Conservation (phyloP, 371 early-diverging fungal species). For the Nematocida parisii region DNA sequence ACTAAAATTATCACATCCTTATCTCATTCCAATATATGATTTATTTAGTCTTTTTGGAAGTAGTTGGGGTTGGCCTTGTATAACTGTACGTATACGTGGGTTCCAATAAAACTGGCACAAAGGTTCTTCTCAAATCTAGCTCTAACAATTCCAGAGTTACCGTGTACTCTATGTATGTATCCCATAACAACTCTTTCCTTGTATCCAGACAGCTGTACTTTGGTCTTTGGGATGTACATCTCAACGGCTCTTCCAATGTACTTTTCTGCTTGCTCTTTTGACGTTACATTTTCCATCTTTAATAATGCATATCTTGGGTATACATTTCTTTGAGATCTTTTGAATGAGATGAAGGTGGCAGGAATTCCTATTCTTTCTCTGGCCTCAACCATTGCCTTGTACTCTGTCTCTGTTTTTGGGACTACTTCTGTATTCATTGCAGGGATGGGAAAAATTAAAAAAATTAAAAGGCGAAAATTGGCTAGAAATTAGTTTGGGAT, state of each 20-base stretch:
- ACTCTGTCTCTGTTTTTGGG: constrained; percentile 56
- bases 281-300: constrained; percentile 62
- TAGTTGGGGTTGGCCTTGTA: constrained; percentile 65
- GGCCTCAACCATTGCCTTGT: constrained; percentile 33
- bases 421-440: constrained; percentile 53
- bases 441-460: constrained; percentile 51
- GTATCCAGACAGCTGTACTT: constrained; percentile 52
- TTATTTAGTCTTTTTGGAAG: constrained; percentile 61
- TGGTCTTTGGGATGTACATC: constrained; percentile 59
- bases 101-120: constrained; percentile 61
- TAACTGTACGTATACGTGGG: constrained; percentile 66
- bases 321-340: constrained; percentile 64
- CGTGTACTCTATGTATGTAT: constrained; percentile 62
- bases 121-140: constrained; percentile 69
- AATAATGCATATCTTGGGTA: constrained; percentile 65
- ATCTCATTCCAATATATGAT: constrained; percentile 7
- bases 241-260: constrained; percentile 68
- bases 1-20: neutral
- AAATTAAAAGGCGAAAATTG: constrained; percentile 37
- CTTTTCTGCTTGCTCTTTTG: constrained; percentile 63
- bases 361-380: constrained; percentile 59
- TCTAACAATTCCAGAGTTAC: constrained; percentile 68
- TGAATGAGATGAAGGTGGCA: constrained; percentile 68
- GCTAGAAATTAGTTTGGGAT: neutral
- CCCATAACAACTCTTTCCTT: constrained; percentile 62